A percentile compares a stretch with the other conserved stretches of the same genome.
These are phyloP conservation scores for Podospora fimiseda DNA, from an alignment of 495 filamentous ascomycete species.

Conservation along the genomic window DNA sequence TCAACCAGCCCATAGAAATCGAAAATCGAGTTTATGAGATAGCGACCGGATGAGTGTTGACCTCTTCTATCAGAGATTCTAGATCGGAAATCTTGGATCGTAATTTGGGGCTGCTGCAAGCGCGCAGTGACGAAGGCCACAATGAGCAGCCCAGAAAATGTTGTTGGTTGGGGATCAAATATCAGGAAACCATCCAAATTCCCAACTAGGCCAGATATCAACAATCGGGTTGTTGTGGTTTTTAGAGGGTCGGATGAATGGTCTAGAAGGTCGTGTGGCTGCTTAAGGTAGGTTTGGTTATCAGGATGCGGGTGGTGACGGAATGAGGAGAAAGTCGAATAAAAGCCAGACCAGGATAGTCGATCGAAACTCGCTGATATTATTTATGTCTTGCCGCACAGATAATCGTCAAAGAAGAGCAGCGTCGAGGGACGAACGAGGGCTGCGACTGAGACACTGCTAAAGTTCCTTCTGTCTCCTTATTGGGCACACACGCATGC, in stretches of 20 bases:
- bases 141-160: no score
- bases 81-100: no score
- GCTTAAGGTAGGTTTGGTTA: no score
- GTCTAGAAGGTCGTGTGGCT: background rate
- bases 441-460: background rate
- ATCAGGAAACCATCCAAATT: no score
- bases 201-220: no score
- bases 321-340: background rate
- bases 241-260: background rate
- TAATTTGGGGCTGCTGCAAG: no score
- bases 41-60: background rate
- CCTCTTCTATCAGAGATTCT: no score
- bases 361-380: background rate
- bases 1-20: background rate
- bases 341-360: background rate
- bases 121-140: no score
- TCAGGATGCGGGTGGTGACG: no score
- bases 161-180: no score
- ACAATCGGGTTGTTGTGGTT: no score
- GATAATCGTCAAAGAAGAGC: background rate
- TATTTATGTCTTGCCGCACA: slow-evolving; percentile 4
- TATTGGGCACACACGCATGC: background rate
- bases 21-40: background rate
- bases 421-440: no score
- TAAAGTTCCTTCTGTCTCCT: background rate